These are phyloP conservation scores for Ophiocytium majus DNA, from an alignment of 352 stramenopile genomes.

Conservation along the genomic window DNA sequence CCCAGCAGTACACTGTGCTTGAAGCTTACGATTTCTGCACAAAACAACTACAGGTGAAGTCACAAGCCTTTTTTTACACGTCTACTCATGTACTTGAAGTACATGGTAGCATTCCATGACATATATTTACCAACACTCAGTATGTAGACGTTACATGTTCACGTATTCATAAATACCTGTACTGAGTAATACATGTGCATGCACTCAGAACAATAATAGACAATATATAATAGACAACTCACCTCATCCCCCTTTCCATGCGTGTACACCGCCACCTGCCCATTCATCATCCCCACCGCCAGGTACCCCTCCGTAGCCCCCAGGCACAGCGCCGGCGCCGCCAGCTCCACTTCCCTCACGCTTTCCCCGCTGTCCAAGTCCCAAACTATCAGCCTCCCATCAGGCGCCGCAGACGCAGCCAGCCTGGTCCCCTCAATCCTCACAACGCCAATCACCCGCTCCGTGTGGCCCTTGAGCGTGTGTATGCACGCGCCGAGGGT, in stretches of 20 bases:
- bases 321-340: slow-evolving; percentile 27
- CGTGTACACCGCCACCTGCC: slow-evolving; percentile 26
- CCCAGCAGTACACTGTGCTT: too few relatives aligned
- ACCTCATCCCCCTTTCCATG: not conserved
- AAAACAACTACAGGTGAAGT: too few relatives aligned
- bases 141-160: too few relatives aligned
- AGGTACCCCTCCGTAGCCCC: slow-evolving; percentile 41
- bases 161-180: too few relatives aligned
- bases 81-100: too few relatives aligned
- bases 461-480: slow-evolving; percentile 30
- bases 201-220: too few relatives aligned
- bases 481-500: slow-evolving; percentile 33
- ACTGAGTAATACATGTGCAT: too few relatives aligned
- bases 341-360: slow-evolving; percentile 23
- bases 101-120: too few relatives aligned
- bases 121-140: too few relatives aligned
- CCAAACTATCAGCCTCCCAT: slow-evolving; percentile 31
- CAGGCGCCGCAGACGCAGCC: slow-evolving; percentile 12
- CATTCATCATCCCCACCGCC: slow-evolving; percentile 32
- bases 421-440: slow-evolving; percentile 24
- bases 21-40: too few relatives aligned
- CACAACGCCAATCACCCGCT: slow-evolving; percentile 30
- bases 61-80: too few relatives aligned
- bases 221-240: not conserved
- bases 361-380: slow-evolving; percentile 26